Evolutionary conservation across 176 grass and related monocot species (phyloP).

Genomic region (Urochloa ruziziensis): DNA sequence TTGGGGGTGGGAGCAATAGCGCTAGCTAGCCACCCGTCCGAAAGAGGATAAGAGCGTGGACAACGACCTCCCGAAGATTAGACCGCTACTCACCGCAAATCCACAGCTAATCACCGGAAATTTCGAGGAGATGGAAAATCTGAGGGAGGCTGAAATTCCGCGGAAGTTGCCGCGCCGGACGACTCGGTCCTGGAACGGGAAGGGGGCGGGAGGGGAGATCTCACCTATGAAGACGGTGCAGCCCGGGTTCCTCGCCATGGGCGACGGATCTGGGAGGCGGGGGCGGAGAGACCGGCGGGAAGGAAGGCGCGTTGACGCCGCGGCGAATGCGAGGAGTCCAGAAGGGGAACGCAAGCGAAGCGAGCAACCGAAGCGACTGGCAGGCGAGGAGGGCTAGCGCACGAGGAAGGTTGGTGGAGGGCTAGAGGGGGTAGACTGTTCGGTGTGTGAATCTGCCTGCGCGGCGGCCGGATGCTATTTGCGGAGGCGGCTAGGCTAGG

Average conservation of each 20-base stretch:
- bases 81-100: background rate
- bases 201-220: background rate
- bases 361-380: background rate
- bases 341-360: background rate
- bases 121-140: background rate
- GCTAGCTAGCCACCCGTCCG: background rate
- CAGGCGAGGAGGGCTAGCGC: background rate
- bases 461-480: background rate
- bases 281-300: background rate
- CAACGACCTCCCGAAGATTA: background rate
- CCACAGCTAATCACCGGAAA: background rate
- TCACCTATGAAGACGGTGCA: conserved; percentile 81
- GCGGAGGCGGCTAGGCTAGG: background rate
- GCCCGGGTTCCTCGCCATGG: conserved; percentile 70
- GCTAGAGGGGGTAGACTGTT: background rate
- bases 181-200: background rate
- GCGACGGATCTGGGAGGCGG: conserved; percentile 23
- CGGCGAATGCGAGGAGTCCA: conserved; percentile 13
- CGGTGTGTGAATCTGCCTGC: background rate
- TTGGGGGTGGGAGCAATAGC: background rate
- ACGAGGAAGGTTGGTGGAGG: background rate
- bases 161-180: background rate
- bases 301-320: conserved; percentile 15
- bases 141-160: background rate
- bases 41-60: background rate